A percentile compares a stretch with the other conserved stretches of the same genome.
Evolutionary conservation across 140 eudicot species (phyloP).

Genomic region (Ambrosia hybrid): DNA sequence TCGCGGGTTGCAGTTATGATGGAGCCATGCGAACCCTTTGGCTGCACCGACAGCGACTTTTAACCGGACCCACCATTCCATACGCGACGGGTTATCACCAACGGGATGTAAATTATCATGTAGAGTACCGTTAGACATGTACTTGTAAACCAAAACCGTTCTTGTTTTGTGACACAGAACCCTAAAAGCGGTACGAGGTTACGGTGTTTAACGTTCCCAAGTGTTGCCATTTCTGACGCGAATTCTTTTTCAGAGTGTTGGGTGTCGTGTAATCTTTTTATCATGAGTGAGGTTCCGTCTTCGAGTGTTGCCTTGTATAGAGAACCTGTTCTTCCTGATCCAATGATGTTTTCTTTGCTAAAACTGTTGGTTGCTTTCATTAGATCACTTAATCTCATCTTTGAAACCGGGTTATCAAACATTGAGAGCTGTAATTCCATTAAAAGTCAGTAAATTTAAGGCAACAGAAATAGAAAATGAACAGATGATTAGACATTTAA

Average conservation of each 20-base stretch:
- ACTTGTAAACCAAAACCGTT: conserved; percentile 56
- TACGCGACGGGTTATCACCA: conserved; percentile 22
- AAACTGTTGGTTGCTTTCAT: conserved; percentile 65
- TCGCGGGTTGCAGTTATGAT: conserved; percentile 63
- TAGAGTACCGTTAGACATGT: conserved; percentile 57
- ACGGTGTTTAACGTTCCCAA: conserved; percentile 54
- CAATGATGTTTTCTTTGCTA: conserved; percentile 55
- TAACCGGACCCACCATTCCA: conserved; percentile 62
- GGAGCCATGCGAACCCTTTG: conserved; percentile 73
- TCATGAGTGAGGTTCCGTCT: conserved; percentile 53
- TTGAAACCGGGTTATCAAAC: conserved; percentile 58
- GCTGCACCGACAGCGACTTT: conserved; percentile 57
- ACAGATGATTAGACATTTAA: background rate
- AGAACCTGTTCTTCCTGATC: conserved; percentile 57
- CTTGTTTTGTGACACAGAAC: conserved; percentile 56
- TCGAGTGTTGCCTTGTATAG: conserved; percentile 55
- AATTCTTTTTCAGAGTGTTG: conserved; percentile 66
- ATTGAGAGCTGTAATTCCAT: conserved; percentile 50
- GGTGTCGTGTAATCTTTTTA: conserved; percentile 57
- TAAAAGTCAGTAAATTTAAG: background rate
- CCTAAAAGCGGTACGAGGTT: conserved; percentile 69
- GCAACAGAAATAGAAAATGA: background rate
- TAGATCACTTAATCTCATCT: conserved; percentile 64
- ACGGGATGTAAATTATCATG: conserved; percentile 46
- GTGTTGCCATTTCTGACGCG: conserved; percentile 59